A percentile compares a stretch with the other conserved stretches of the same genome.
These are phyloP conservation scores for Ustilaginoidea virens DNA, from an alignment of 2,329 filamentous ascomycete genomes.

Conservation along the genomic window DNA sequence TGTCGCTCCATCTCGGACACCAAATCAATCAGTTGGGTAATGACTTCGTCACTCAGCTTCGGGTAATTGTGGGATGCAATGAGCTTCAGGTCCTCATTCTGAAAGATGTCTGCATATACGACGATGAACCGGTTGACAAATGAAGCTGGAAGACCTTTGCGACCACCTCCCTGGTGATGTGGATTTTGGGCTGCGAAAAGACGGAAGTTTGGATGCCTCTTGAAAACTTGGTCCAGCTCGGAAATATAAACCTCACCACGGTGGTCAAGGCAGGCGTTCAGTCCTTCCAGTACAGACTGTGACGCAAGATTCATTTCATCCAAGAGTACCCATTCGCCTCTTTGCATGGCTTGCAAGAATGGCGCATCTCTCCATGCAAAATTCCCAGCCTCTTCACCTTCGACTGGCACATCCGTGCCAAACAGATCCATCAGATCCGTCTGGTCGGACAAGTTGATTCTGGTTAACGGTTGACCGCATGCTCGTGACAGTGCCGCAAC, in stretches of 20 bases:
- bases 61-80: constrained; percentile 74
- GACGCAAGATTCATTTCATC: constrained; percentile 99
- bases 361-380: constrained; percentile 95
- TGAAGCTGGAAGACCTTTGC: constrained; percentile 85
- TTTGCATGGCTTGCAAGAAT: constrained; percentile 92
- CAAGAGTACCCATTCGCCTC: constrained; percentile 86
- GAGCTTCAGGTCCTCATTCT: constrained; percentile 59
- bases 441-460: constrained; percentile 96
- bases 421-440: constrained; percentile 97
- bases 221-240: constrained; percentile 88
- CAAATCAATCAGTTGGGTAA: constrained; percentile 59
- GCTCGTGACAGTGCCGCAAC: constrained; percentile 70
- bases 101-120: constrained; percentile 88
- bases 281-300: constrained; percentile 86
- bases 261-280: constrained; percentile 94
- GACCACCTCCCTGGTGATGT: constrained; percentile 88
- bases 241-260: constrained; percentile 91
- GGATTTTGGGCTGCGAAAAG: constrained; percentile 96
- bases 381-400: constrained; percentile 77
- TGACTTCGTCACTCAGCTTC: constrained; percentile 37
- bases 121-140: constrained; percentile 98
- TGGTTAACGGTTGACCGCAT: constrained; percentile 67
- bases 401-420: constrained; percentile 87
- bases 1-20: constrained; percentile 66
- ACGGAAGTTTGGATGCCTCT: constrained; percentile 76